A percentile compares a stretch with the other conserved stretches of the same genome.
Evolutionary conservation across 1,139 yeast species (phyloP).

Genomic region (Pichia sp.): DNA sequence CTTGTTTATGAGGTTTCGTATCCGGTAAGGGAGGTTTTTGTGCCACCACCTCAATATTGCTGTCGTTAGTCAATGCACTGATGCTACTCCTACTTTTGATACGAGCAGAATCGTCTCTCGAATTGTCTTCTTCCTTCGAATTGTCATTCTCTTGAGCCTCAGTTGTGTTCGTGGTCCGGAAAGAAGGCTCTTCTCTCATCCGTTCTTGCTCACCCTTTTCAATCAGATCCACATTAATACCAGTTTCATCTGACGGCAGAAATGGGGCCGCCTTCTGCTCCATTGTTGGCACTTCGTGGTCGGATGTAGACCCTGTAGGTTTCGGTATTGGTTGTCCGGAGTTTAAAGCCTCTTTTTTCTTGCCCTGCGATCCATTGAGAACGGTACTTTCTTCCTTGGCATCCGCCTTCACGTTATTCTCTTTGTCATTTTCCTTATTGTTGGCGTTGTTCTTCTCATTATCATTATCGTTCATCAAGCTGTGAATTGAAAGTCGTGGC

Average conservation of each 20-base stretch:
- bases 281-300: slow-evolving; percentile 3
- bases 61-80: slow-evolving; percentile 45
- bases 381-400: not conserved
- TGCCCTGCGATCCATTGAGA: not conserved
- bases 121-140: not conserved
- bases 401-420: not conserved
- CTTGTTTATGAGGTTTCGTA: not conserved
- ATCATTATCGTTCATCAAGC: slow-evolving; percentile 32
- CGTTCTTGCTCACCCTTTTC: not conserved
- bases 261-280: slow-evolving; percentile 9
- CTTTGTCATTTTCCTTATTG: not conserved
- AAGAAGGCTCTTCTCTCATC: not conserved
- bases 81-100: slow-evolving; percentile 38
- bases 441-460: not conserved
- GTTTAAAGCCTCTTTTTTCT: not conserved
- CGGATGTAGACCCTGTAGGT: not conserved
- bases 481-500: slow-evolving; percentile 33
- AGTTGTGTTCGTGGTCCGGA: not conserved
- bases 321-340: not conserved
- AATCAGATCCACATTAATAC: not conserved
- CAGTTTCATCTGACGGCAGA: slow-evolving; percentile 6
- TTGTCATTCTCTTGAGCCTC: not conserved
- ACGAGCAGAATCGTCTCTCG: not conserved
- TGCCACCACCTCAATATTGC: slow-evolving; percentile 40
- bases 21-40: slow-evolving; percentile 31